Evolutionary conservation across 306 rosid species (phyloP), one percentile per base, ranked within the genome.

Genomic region (Cucumis hystrix): DNA sequence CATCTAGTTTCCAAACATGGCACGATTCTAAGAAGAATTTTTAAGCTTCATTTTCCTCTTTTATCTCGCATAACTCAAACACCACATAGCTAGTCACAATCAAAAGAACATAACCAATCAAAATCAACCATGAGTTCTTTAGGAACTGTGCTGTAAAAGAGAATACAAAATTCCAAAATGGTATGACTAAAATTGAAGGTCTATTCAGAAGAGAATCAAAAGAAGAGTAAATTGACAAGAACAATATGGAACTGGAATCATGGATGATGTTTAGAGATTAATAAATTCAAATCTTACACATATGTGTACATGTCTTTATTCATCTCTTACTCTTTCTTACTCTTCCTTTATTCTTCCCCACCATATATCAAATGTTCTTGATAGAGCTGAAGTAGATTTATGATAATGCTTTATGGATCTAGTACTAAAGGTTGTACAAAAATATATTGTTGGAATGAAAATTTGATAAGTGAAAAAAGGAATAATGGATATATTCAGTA

Each of bases 201-300:
- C 47, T 8, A 20, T 35, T 35, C 21, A 64, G 7, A 33, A 7
- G 13, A 64, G 71, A 67, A 91, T 88, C 90, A 82, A 54, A 80
- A 81, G 83, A 70, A 80, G 86, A 76, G 59, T 61, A 61, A 67
- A 40, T 65, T 8, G 20, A 65, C 25, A 83, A 49, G 21, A 41
- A 10, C 2, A 40, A 17, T 14, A 35, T 0, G 20, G 47, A 65
- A 54, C 4, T 10, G 3, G 15, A 18, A 64, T 16, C 18, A 10
- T 23, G 33, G n/a, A 67, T 67, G 71, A 40, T 6, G 9, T 23
- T 23, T 23, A 23, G 25, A 23, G 25, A 23, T 23, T 23, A 23
- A 23, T 23, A 23, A 23, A 23, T 23, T 23, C 25, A 23, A 23
- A 23, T 23, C 25, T 23, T 23, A 23, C 25, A 23, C 25, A 23